A percentile compares a stretch with the other conserved stretches of the same genome.
Evolutionary conservation across 257 asterid species (phyloP).

Genomic region (Gynochthodes officinalis): DNA sequence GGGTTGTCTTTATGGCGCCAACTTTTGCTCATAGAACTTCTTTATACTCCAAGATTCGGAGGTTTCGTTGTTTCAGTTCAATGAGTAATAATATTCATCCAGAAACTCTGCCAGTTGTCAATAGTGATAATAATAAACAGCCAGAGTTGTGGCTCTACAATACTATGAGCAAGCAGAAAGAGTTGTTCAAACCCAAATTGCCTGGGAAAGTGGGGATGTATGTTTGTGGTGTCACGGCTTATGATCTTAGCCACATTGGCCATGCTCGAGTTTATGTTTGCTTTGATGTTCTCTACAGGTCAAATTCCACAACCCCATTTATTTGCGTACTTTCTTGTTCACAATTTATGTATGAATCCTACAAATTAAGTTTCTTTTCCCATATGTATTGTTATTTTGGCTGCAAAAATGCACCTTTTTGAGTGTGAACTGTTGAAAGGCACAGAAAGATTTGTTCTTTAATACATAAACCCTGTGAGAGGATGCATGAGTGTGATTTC

Average conservation of each 20-base stretch:
- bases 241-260: conserved; percentile 97
- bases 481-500: background rate
- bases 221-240: conserved; percentile 93
- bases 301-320: background rate
- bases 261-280: conserved; percentile 95
- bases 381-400: background rate
- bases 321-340: too few species aligned
- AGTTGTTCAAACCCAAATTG: conserved; percentile 67
- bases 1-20: background rate
- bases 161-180: conserved; percentile 76
- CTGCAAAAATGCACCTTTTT: background rate
- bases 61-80: conserved; percentile 33
- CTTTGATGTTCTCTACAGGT: conserved; percentile 88
- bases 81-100: background rate
- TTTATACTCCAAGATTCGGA: conserved; percentile 21
- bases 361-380: background rate
- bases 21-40: background rate
- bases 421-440: background rate
- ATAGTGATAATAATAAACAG: background rate
- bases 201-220: conserved; percentile 89
- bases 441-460: background rate
- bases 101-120: background rate
- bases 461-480: background rate
- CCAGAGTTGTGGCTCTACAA: conserved; percentile 68
- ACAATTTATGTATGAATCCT: background rate